A percentile compares a stretch with the other conserved stretches of the same genome.
phyloP scores from a whole-genome alignment of 2,329 filamentous ascomycete genomes.

The Arachnopeziza araneosa region DNA sequence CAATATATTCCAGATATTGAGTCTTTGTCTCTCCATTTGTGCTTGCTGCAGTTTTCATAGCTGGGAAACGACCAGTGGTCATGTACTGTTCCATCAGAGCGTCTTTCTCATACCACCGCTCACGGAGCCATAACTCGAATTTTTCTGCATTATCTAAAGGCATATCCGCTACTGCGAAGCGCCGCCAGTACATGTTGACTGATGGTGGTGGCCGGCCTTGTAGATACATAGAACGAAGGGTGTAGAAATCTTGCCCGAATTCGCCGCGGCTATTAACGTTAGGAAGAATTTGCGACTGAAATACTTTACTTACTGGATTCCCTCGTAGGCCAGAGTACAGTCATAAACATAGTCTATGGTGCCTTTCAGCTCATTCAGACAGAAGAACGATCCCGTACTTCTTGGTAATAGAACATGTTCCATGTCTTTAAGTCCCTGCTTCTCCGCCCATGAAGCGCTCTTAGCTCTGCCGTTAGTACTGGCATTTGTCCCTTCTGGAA shows the following conservation, averaged over 20 bases:
- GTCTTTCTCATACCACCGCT: constrained; percentile 91
- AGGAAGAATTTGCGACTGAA: background rate
- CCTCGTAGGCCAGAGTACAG: constrained; percentile 94
- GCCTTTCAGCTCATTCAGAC: constrained; percentile 66
- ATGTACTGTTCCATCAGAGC: constrained; percentile 78
- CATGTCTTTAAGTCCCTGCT: constrained; percentile 65
- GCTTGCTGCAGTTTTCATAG: constrained; percentile 8
- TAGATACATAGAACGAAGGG: constrained; percentile 79
- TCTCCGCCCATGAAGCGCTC: constrained; percentile 71
- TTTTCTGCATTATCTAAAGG: constrained; percentile 66
- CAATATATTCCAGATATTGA: constrained; percentile 20
- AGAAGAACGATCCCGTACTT: constrained; percentile 76
- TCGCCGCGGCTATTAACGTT: constrained; percentile 48
- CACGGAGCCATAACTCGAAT: constrained; percentile 81
- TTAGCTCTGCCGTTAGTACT: constrained; percentile 64
- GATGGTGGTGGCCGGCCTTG: constrained; percentile 86
- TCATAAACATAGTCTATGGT: constrained; percentile 83
- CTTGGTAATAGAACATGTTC: constrained; percentile 72
- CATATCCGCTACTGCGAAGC: constrained; percentile 75
- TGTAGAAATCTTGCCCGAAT: constrained; percentile 89
- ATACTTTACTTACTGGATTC: constrained; percentile 66
- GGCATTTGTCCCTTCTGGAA: constrained; percentile 82
- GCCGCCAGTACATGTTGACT: constrained; percentile 94
- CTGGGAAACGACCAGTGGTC: constrained; percentile 71
- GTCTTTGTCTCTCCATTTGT: constrained; percentile 12